Evolutionary conservation across 139 green algal species (phyloP), one percentile per base, ranked within the genome.

Genomic region (Tetraselmis striata): DNA sequence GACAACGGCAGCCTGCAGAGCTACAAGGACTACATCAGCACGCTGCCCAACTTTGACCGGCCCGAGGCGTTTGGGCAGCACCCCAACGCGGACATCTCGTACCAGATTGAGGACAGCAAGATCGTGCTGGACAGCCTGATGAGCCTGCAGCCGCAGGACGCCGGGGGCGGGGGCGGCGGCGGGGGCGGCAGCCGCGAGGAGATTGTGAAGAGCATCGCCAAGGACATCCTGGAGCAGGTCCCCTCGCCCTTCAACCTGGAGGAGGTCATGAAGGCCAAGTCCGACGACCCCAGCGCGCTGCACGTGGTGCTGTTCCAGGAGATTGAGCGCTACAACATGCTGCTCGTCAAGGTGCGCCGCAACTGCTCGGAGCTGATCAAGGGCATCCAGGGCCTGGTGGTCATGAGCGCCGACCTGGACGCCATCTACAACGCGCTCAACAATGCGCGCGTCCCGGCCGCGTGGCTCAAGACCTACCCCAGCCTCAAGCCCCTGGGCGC

Each of bases 221-320:
- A 84, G 25, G 91, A 95, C 80, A 85, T 96, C 31, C 30, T 94
- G 58, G 84, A 92, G 31, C 85, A 89, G 86, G 87, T 96, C 30
- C 92, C 93, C 29, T 75, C 84, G 76, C 87, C 88, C 0, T 95
- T 93, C 82, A 91, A 96, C 88, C 89, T 96, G 32, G 91, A 96
- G 83, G 83, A 90, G 67, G 84, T 96, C 30, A 93, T 93, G 88
- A 91, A 93, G 67, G 77, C 84, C 80, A 96, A 96, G 89, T 83
- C 86, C 23, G 87, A 93, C 76, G 94, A 97, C 85, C 89, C 91
- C 1, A 90, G 75, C 30, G 90, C 94, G 59, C 90, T 96, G 83
- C 91, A 96, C 83, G 94, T 96, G 75, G 92, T 96, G 86, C 87
- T 97, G 67, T 94, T 95, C 86, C 94, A 97, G 83, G 92, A 97